Evolutionary conservation across 345 rosid species (phyloP).

Genomic region (Mangifera indica): DNA sequence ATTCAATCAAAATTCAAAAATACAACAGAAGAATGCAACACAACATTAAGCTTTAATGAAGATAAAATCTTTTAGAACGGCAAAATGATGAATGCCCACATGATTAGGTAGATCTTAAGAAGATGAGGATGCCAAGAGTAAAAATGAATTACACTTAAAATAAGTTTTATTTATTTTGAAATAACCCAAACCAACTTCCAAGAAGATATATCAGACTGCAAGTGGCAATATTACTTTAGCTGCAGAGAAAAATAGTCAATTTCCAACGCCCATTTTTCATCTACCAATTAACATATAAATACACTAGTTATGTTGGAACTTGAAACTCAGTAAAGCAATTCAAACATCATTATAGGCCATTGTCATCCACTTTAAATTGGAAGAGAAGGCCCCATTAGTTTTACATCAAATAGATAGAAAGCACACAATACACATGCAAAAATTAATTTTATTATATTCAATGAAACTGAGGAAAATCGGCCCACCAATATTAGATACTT

Average conservation of each 20-base stretch:
- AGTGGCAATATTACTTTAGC: slow-evolving; percentile 12
- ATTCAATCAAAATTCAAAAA: not conserved
- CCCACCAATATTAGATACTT: too few species aligned
- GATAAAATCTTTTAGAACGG: slow-evolving; percentile 17
- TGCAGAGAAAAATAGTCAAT: slow-evolving; percentile 26
- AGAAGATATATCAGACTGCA: slow-evolving; percentile 7
- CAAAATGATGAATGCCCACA: slow-evolving; percentile 12
- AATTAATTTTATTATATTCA: too few species aligned
- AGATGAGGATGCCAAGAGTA: not conserved
- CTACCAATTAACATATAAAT: slow-evolving; percentile 9
- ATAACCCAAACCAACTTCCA: slow-evolving; percentile 20
- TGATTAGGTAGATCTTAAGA: slow-evolving; percentile 1
- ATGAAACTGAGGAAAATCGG: too few species aligned
- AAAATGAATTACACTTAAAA: not conserved
- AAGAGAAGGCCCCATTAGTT: slow-evolving; percentile 2
- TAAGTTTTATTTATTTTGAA: not conserved
- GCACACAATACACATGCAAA: not conserved
- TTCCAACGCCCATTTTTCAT: slow-evolving; percentile 25
- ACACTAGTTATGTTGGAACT: slow-evolving; percentile 41
- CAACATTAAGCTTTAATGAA: slow-evolving; percentile 12
- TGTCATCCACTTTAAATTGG: slow-evolving; percentile 15
- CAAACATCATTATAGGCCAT: slow-evolving; percentile 26
- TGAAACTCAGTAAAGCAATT: slow-evolving; percentile 35
- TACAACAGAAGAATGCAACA: not conserved
- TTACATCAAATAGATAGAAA: not conserved